phyloP scores from a whole-genome alignment of 2,329 filamentous ascomycete genomes.

The Ramularia endophylla region DNA sequence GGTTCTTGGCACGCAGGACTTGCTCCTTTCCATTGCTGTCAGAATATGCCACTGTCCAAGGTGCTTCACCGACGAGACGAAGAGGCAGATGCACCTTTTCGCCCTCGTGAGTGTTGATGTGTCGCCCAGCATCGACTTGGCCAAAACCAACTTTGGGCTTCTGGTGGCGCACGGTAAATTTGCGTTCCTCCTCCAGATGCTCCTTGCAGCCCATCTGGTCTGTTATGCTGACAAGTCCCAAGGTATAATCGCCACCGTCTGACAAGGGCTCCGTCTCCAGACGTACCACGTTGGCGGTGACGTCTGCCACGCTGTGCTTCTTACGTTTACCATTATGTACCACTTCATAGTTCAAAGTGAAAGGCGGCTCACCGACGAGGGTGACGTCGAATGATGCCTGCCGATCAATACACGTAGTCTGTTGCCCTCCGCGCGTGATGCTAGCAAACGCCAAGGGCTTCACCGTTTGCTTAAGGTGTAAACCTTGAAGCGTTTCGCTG shows the following conservation, averaged over 20 bases:
- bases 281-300: constrained; percentile 57
- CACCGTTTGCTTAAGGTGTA: constrained; percentile 73
- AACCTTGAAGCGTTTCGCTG: constrained; percentile 54
- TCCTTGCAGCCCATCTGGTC: constrained; percentile 84
- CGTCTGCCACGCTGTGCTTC: constrained; percentile 58
- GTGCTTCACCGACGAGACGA: constrained; percentile 75
- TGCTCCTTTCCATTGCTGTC: constrained; percentile 33
- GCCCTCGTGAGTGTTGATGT: constrained; percentile 69
- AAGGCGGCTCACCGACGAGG: constrained; percentile 78
- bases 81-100: constrained; percentile 70
- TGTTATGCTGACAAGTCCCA: constrained; percentile 78
- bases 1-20: constrained; percentile 34
- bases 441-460: constrained; percentile 82
- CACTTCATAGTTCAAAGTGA: constrained; percentile 85
- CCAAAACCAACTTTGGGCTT: constrained; percentile 83
- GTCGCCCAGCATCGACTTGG: constrained; percentile 71
- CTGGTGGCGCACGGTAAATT: constrained; percentile 81
- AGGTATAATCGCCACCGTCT: constrained; percentile 82
- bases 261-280: constrained; percentile 70
- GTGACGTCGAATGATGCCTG: constrained; percentile 66
- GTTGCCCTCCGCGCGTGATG: constrained; percentile 53
- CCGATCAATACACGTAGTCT: constrained; percentile 77
- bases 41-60: constrained; percentile 74
- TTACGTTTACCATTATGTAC: constrained; percentile 82
- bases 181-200: constrained; percentile 75